Base-by-base conservation (phyloP, 2,329 filamentous ascomycete genomes). In the Colletotrichum sidae region DNA sequence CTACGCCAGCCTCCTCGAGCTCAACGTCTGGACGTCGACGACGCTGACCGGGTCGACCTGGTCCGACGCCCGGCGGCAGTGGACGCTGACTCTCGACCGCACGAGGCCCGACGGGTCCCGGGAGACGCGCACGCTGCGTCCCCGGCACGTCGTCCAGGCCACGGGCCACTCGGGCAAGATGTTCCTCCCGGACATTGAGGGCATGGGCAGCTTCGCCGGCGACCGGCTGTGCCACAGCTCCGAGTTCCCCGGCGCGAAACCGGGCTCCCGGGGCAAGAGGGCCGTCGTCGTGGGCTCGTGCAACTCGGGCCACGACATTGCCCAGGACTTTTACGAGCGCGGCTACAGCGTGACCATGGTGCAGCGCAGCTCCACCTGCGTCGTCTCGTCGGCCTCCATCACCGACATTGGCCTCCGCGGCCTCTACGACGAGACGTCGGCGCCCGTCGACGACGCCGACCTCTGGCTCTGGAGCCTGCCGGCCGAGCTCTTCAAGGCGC, bases 91-190 rank as follows among this genome's bases (percentile, higher is more conserved):
- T 0, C 78, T 90, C 1, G 81, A 81, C 33, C 75, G 84, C 9
- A 83, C 68, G 73, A 1, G 70, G 69, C 1, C 60, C 69, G 71
- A 87, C 81, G 77, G 83, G 74, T 62, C 83, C 72, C 55, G 66
- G 0, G 81, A 87, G 68, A 83, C 78, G 1, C 82, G 87, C 13
- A 87, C 82, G 0, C 75, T 92, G 39, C 83, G 85, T 45, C 89
- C 90, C 0, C 84, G 80, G 6, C 90, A 92, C 67, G 75, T 92
- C 39, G 83, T 92, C 44, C 88, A 90, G 70, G 87, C 88, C 1
- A 92, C 90, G 0, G 90, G 90, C 0, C 89, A 91, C 70, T 88
- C 88, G 0, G 90, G 90, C 2, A 88, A 91, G 76, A 89, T 84
- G 69, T 83, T 85, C 57, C 72, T 86, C 13, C 88, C 88, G 0